Base-by-base conservation (phyloP, 139 green algal species). In the Asterochloris erici region DNA sequence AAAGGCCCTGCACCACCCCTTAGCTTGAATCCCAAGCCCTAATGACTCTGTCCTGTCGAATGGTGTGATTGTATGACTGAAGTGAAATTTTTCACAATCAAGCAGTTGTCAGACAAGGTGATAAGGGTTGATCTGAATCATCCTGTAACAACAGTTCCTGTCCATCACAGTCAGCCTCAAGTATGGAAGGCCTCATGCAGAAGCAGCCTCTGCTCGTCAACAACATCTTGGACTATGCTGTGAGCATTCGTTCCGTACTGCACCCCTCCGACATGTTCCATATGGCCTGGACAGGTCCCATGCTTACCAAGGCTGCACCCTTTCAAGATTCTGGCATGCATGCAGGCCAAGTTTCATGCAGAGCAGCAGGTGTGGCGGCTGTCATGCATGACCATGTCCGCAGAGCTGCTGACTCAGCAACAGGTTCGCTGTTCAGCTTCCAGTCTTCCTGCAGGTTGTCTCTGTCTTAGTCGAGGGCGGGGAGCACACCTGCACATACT, bases 171-270 rank as follows among this genome's bases (percentile, higher is more conserved):
- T 76, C 14, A 14, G 12, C 61, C 12, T 9, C 6, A 29, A 61
- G 11, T n/a, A 84, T 84, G 80, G 73, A 63, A 26, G 80, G 80
- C 14, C 71, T 84, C 15, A 84, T 84, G 81, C 81, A 84, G 38
- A 28, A 84, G 14, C 54, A 64, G 80, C 82, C 84, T 0, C 79
- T 93, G 17, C 64, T 86, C 0, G 81, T 90, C 0, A 86, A 62
- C 0, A 68, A 66, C 26, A 88, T 93, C 15, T 64, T 94, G 10
- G 92, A 95, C 47, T 90, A 94, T 68, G 91, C 91, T n/a, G 38
- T 54, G 38, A 63, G 27, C 10, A 63, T 26, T 64, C 14, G 17
- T 21, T 26, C 38, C 14, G 71, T 19, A 38, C 64, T 79, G 26
- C 17, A 68, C 19, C 60, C 14, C 60, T 21, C 60, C 73, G 47